Evolutionary conservation across 1,139 yeast genomes (phyloP).

Genomic region (Suhomyces panamericanus): DNA sequence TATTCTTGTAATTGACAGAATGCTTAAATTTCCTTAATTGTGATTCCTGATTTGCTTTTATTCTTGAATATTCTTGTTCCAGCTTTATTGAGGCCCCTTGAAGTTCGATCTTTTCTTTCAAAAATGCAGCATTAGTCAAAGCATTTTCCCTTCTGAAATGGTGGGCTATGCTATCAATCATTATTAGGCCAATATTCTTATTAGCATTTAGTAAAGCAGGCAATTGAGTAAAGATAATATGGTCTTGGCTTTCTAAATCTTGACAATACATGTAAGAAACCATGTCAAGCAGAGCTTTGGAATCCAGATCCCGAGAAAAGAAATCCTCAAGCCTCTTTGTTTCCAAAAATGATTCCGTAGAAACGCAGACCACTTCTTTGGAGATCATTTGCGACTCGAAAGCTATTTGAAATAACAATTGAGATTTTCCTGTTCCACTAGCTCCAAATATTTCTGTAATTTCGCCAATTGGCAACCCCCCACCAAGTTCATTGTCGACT

Average conservation of each 20-base stretch:
- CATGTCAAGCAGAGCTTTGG: constrained; percentile 42
- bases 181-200: constrained; percentile 42
- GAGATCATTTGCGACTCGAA: constrained; percentile 51
- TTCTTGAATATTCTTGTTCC: constrained; percentile 19
- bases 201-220: constrained; percentile 55
- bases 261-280: constrained; percentile 64
- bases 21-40: constrained; percentile 31
- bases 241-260: constrained; percentile 74
- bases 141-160: constrained; percentile 71
- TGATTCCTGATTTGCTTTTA: constrained; percentile 29
- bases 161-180: constrained; percentile 85
- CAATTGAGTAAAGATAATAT: constrained; percentile 67
- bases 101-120: constrained; percentile 23
- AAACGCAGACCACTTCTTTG: constrained; percentile 57
- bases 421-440: constrained; percentile 84
- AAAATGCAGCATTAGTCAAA: constrained; percentile 30
- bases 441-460: constrained; percentile 83
- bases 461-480: constrained; percentile 68
- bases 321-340: constrained; percentile 55
- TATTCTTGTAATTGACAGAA: constrained; percentile 30
- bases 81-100: constrained; percentile 25
- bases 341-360: constrained; percentile 75
- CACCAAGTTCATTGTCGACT: constrained; percentile 59
- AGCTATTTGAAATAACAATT: constrained; percentile 65
- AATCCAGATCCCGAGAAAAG: constrained; percentile 13